Conservation (phyloP, 2,329 filamentous ascomycete species). For the Ascochyta viciae-villosae region DNA sequence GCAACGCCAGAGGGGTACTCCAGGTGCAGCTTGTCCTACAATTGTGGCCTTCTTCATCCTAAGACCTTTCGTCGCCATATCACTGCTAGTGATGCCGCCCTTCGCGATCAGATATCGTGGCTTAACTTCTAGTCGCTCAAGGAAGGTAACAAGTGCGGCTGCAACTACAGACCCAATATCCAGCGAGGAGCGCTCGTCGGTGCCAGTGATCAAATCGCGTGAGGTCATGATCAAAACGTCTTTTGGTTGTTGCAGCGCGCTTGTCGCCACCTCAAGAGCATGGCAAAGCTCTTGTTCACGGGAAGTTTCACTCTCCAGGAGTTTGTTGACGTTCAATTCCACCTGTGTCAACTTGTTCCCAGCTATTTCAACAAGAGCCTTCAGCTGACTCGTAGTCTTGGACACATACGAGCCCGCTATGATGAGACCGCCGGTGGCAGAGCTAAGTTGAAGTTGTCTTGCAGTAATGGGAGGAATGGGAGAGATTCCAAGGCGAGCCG, state of each 20-base stretch:
- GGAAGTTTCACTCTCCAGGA: conserved; percentile 52
- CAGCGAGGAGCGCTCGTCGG: conserved; percentile 59
- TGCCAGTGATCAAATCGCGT: conserved; percentile 58
- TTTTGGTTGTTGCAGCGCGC: conserved; percentile 52
- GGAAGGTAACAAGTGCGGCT: conserved; percentile 58
- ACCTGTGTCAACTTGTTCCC: conserved; percentile 55
- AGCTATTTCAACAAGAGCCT: conserved; percentile 50
- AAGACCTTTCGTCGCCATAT: conserved; percentile 65
- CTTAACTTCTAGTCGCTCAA: conserved; percentile 55
- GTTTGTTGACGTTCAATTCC: conserved; percentile 57
- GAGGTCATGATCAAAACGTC: conserved; percentile 68
- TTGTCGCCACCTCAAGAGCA: conserved; percentile 41
- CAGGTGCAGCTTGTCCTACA: conserved; percentile 64
- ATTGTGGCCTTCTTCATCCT: conserved; percentile 62
- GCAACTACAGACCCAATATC: conserved; percentile 64
- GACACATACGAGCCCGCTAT: conserved; percentile 66
- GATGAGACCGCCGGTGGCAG: conserved; percentile 58
- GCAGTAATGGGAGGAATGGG: conserved; percentile 61
- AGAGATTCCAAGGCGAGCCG: conserved; percentile 60
- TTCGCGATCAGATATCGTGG: conserved; percentile 66
- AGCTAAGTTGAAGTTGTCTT: conserved; percentile 48
- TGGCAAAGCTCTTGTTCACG: conserved; percentile 45
- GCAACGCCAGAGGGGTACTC: conserved; percentile 66
- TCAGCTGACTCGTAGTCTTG: conserved; percentile 64
- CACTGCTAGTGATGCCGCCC: conserved; percentile 66